A percentile compares a stretch with the other conserved stretches of the same genome.
Evolutionary conservation across 495 filamentous ascomycete genomes (phyloP).

Genomic region (Aspergillus nanangensis): DNA sequence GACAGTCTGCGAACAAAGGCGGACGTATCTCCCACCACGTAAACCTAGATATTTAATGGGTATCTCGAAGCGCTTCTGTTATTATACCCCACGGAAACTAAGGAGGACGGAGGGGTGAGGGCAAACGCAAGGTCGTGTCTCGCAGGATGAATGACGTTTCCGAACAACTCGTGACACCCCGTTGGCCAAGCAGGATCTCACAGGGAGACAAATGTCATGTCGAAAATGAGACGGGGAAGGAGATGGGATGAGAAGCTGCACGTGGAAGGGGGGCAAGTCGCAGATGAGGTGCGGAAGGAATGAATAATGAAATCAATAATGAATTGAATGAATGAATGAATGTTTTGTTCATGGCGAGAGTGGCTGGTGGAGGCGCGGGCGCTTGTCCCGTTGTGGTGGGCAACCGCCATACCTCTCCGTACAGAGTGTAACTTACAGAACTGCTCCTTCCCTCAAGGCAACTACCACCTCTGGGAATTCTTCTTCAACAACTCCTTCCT

Average conservation of each 20-base stretch:
- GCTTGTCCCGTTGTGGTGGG: constrained; percentile 27
- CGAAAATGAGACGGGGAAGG: constrained; percentile 8
- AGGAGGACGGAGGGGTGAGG: background rate
- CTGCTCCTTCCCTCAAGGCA: too few relatives aligned
- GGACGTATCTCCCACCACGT: background rate
- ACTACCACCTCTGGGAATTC: background rate
- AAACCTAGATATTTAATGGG: too few relatives aligned
- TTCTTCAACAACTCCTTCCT: constrained; percentile 8
- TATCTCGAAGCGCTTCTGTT: background rate
- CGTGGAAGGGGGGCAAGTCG: background rate
- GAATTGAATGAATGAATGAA: constrained; percentile 1
- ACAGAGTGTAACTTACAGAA: too few relatives aligned
- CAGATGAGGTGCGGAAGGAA: constrained; percentile 1
- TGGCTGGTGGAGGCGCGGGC: constrained; percentile 22
- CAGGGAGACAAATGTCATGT: constrained; percentile 21
- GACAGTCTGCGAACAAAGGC: constrained; percentile 1
- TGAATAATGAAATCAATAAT: constrained; percentile 4
- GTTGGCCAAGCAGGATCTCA: constrained; percentile 15
- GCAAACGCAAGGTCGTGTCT: constrained; percentile 8
- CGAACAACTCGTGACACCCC: constrained; percentile 20
- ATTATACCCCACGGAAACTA: background rate
- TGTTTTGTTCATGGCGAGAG: constrained; percentile 20
- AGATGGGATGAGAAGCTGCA: background rate
- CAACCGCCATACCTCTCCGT: too few relatives aligned
- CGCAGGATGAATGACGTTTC: constrained; percentile 17